Conservation (phyloP, 768 basidiomycete species). For the Asterophora lycoperdoides region DNA sequence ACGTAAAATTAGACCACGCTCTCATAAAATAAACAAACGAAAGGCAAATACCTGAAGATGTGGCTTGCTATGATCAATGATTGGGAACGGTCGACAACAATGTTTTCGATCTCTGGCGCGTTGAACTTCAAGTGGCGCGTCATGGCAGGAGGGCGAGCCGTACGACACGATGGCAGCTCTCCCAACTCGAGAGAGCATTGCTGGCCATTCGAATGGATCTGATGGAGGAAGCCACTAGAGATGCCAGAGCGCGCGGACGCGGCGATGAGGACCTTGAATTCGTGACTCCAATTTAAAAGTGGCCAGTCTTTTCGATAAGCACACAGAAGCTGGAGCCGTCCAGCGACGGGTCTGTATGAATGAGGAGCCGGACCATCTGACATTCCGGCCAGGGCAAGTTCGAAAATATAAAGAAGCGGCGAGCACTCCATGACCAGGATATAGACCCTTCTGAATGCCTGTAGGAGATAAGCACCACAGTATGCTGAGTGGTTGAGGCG, state of each 20-base stretch:
- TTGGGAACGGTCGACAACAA: constrained; percentile 43
- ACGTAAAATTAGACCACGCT: constrained; percentile 1
- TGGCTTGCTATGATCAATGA: constrained; percentile 42
- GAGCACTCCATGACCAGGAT: constrained; percentile 43
- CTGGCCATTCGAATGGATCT: constrained; percentile 34
- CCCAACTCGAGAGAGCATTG: constrained; percentile 40
- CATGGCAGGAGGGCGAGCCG: constrained; percentile 36
- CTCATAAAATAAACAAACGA: background rate
- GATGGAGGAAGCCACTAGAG: constrained; percentile 44
- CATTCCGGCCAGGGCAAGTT: constrained; percentile 47
- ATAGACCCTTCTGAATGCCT: constrained; percentile 47
- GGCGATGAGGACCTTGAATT: constrained; percentile 39
- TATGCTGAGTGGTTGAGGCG: background rate
- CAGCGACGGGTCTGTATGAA: constrained; percentile 31
- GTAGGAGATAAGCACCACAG: constrained; percentile 1
- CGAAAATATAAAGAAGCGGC: constrained; percentile 46
- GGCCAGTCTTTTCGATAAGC: constrained; percentile 49
- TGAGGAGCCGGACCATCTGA: constrained; percentile 43
- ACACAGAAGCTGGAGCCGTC: constrained; percentile 42
- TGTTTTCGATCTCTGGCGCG: constrained; percentile 38
- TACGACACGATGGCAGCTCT: constrained; percentile 48
- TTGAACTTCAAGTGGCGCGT: constrained; percentile 44
- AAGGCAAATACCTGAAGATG: constrained; percentile 30
- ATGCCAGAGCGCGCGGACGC: constrained; percentile 35
- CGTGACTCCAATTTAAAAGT: constrained; percentile 42